These are phyloP conservation scores for Dicorynia guianensis DNA, from an alignment of 306 rosid species.

Conservation along the genomic window DNA sequence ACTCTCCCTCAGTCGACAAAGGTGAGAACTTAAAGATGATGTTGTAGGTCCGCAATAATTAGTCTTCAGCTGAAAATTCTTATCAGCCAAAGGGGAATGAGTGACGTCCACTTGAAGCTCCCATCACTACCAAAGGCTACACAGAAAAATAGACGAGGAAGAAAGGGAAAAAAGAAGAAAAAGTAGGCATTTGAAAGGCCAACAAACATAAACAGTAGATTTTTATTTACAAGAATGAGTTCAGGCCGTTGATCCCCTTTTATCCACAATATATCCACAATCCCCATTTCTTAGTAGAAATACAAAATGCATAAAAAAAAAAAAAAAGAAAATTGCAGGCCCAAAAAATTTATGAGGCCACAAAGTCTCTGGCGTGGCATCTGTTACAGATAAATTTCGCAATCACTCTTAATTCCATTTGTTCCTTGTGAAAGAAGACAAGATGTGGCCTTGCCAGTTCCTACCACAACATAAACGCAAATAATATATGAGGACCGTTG, in stretches of 20 bases:
- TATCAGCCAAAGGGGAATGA: not conserved
- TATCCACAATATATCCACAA: slow-evolving; percentile 19
- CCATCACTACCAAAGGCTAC: not conserved
- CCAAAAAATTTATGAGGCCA: slow-evolving; percentile 45
- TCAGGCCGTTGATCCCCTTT: not conserved
- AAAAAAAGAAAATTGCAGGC: not conserved
- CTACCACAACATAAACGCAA: not conserved
- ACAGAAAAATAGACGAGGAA: not conserved
- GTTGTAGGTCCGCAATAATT: slow-evolving; percentile 32
- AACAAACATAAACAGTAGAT: not conserved
- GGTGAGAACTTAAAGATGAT: slow-evolving; percentile 31
- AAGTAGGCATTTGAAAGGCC: slow-evolving; percentile 4
- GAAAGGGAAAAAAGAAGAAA: not conserved
- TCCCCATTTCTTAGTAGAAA: not conserved
- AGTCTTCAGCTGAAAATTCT: not conserved
- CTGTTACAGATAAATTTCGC: slow-evolving; percentile 43
- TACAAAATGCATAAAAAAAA: not conserved
- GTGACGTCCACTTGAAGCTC: slow-evolving; percentile 11
- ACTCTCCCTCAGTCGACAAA: slow-evolving; percentile 30
- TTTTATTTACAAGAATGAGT: slow-evolving; percentile 10
- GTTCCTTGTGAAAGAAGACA: slow-evolving; percentile 47
- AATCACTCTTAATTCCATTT: slow-evolving; percentile 42
- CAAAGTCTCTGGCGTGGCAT: slow-evolving; percentile 47
- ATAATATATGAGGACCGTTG: not conserved
- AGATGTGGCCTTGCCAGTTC: not conserved